A percentile compares a stretch with the other conserved stretches of the same genome.
Evolutionary conservation across 2,329 filamentous ascomycete species (phyloP).

Genomic region (Fusarium sp.): DNA sequence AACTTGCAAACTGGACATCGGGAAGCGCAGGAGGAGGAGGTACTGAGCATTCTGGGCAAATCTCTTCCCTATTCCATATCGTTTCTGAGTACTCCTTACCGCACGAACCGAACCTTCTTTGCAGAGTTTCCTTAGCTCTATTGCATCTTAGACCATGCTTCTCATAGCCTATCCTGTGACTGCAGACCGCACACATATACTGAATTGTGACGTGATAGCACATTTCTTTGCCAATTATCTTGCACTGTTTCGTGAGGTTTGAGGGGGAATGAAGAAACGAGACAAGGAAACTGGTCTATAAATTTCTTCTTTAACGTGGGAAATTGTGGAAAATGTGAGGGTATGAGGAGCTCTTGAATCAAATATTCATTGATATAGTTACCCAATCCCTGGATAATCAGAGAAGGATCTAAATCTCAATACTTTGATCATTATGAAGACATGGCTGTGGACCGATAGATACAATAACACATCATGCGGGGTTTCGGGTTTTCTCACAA

Average conservation of each 20-base stretch:
- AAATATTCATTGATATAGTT: too few relatives aligned
- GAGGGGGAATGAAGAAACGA: too few relatives aligned
- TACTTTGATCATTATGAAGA: too few relatives aligned
- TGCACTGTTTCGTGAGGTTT: background rate
- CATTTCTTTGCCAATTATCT: slow-evolving; percentile 1
- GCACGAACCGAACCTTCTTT: background rate
- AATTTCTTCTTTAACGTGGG: too few relatives aligned
- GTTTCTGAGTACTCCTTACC: background rate
- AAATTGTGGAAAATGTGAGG: too few relatives aligned
- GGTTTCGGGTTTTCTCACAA: too few relatives aligned
- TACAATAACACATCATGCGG: too few relatives aligned
- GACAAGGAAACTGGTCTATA: too few relatives aligned
- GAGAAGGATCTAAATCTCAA: too few relatives aligned
- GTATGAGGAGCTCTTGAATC: too few relatives aligned
- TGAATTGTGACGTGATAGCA: slow-evolving; percentile 12
- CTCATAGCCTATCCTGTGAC: slow-evolving; percentile 1
- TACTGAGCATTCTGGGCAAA: background rate
- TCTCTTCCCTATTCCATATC: slow-evolving; percentile 8
- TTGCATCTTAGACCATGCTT: background rate
- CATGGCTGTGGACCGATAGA: too few relatives aligned
- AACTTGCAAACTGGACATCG: background rate
- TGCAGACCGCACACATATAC: slow-evolving; percentile 11
- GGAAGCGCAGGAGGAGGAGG: background rate
- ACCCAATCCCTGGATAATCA: too few relatives aligned
- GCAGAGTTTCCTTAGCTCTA: background rate